phyloP scores from a whole-genome alignment of 345 rosid genomes.

The Cardamine occulta region DNA sequence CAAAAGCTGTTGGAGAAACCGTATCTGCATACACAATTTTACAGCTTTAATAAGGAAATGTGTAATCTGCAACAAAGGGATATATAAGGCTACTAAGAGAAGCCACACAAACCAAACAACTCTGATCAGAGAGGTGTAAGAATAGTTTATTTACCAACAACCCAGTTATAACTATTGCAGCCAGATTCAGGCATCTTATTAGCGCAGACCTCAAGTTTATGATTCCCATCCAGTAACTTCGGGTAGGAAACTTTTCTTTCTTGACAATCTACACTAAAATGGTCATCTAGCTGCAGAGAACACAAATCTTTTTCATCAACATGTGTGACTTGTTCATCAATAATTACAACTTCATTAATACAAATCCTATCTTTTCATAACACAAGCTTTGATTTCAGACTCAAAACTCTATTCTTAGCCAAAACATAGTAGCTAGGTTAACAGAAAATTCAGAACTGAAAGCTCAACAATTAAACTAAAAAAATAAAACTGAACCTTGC shows the following conservation, averaged over 20 bases:
- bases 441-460: too few species aligned
- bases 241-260: slow-evolving; percentile 52
- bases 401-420: not conserved
- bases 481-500: slow-evolving; percentile 57
- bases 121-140: slow-evolving; percentile 26
- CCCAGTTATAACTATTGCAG: slow-evolving; percentile 75
- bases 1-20: slow-evolving; percentile 69
- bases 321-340: not conserved
- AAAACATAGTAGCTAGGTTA: not conserved
- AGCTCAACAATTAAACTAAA: too few species aligned
- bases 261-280: slow-evolving; percentile 58
- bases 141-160: slow-evolving; percentile 66
- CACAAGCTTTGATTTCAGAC: not conserved
- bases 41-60: not conserved
- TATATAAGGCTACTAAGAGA: not conserved
- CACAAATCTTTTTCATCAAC: slow-evolving; percentile 17
- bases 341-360: not conserved
- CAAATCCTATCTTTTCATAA: not conserved
- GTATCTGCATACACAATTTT: slow-evolving; percentile 64
- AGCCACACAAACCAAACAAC: not conserved
- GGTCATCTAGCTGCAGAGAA: slow-evolving; percentile 72
- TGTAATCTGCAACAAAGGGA: not conserved
- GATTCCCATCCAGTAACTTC: slow-evolving; percentile 73
- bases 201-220: slow-evolving; percentile 74
- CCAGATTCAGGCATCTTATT: slow-evolving; percentile 54